phyloP scores from a whole-genome alignment of 257 asterid genomes.

The Solanum bulbocastanum region DNA sequence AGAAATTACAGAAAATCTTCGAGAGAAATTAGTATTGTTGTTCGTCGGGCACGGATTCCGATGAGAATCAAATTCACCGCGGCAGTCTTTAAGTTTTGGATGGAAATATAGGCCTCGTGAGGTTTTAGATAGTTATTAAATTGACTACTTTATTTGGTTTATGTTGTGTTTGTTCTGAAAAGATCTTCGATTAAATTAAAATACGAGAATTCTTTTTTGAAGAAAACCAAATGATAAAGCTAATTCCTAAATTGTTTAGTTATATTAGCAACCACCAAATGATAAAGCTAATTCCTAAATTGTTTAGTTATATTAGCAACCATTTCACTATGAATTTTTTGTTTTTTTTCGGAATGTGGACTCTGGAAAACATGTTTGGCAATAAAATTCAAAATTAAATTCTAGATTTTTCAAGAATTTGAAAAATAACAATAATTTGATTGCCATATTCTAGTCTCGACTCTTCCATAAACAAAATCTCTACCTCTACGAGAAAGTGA shows the following conservation, averaged over 20 bases:
- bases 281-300: not conserved
- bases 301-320: not conserved
- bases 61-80: not conserved
- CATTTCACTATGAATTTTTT: not conserved
- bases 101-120: not conserved
- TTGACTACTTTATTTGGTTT: not conserved
- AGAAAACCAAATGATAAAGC: not conserved
- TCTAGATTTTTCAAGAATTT: not conserved
- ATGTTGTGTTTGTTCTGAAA: fast-evolving
- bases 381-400: too few relatives aligned
- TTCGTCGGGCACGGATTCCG: not conserved
- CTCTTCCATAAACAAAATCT: not conserved
- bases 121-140: not conserved
- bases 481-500: not conserved
- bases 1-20: not conserved
- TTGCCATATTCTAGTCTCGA: fast-evolving
- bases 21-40: not conserved
- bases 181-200: not conserved
- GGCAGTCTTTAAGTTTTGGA: not conserved
- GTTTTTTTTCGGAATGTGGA: not conserved
- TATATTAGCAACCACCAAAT: not conserved
- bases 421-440: not conserved
- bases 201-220: not conserved
- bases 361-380: not conserved
- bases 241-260: not conserved